Evolutionary conservation across 441 rosid species (phyloP), one percentile per base, ranked within the genome.

Genomic region (Capsella rubella): DNA sequence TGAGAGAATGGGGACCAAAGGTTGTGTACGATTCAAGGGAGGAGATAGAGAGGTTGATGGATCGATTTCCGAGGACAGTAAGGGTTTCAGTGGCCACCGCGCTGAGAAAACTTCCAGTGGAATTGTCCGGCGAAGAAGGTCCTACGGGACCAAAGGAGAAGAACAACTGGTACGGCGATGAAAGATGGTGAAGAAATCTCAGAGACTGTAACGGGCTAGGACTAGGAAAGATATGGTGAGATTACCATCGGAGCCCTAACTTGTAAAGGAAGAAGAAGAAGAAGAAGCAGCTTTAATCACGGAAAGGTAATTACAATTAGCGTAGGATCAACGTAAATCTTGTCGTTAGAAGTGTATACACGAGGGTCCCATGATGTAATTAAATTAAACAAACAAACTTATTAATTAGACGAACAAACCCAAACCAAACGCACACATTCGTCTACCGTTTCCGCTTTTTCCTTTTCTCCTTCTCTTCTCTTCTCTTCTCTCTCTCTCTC

Each of bases 91-190:
- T 73, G 50, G 73, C 75, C 37, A 78, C 39, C 51, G 68, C 85
- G 14, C 61, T 90, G 32, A 58, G 37, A 4, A 88, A 83, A 86
- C 77, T 95, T 15, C 97, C 96, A 1, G 51, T 77, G 43, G 97
- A 90, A 80, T 81, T 95, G 31, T 88, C 43, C 1, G 89, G 91
- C 7, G 99, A 95, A 59, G 91, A 86, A 73, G 97, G 97, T 49
- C 96, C 97, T 2, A 89, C 97, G 0, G 98, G 98, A 11, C 97
- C 99, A 0, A 92, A 92, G 85, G 94, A 90, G 84, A 94, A 90
- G 89, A 86, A 89, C 77, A 90, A 88, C 49, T 94, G 95, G 97
- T 74, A 78, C 29, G 97, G 94, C 1, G 99, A 94, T 32, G 97
- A 90, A 80, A 83, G 98, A 76, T 81, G 93, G 67, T 71, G 76